Conservation (phyloP, 2,329 filamentous ascomycete species). For the Sclerotinia sclerotiorum region DNA sequence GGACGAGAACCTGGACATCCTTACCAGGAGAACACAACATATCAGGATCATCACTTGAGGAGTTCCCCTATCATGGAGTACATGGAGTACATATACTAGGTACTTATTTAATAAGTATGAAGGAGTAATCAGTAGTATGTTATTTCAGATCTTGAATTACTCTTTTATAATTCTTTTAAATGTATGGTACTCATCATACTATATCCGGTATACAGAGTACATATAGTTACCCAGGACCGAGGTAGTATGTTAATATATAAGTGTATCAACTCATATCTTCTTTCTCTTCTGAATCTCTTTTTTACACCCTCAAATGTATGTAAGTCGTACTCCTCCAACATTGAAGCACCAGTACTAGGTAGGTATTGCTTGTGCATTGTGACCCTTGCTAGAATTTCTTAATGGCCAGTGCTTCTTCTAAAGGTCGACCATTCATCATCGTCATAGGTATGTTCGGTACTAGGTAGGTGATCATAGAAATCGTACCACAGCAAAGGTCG, state of each 20-base stretch:
- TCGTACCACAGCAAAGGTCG: conserved; percentile 18
- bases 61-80: background rate
- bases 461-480: conserved; percentile 1
- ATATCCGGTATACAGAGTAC: no score
- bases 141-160: no score
- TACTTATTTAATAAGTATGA: background rate
- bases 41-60: background rate
- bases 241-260: no score
- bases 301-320: background rate
- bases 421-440: conserved; percentile 9
- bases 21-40: background rate
- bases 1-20: background rate
- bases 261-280: background rate
- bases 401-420: conserved; percentile 18
- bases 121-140: background rate
- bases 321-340: background rate
- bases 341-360: background rate
- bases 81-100: background rate
- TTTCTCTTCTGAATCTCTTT: background rate
- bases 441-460: background rate
- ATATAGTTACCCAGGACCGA: no score
- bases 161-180: no score
- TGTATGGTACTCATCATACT: no score
- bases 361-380: background rate
- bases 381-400: background rate